Percentiles rank a stretch among this genome's conserved stretches.
These are phyloP conservation scores for Emmonsia crescens DNA, from an alignment of 2,329 filamentous ascomycete species.

Conservation along the genomic window DNA sequence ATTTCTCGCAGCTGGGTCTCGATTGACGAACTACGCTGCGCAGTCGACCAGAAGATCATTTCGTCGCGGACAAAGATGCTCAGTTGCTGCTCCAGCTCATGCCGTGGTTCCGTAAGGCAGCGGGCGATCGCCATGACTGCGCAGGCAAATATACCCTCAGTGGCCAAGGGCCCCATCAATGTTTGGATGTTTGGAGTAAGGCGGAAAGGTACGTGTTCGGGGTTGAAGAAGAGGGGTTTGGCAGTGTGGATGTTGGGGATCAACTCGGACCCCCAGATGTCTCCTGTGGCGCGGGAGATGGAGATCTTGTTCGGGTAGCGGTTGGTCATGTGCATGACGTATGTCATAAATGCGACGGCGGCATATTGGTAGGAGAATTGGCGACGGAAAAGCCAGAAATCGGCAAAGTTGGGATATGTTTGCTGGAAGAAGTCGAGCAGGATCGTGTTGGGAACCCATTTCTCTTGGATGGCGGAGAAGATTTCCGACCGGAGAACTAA, in stretches of 20 bases:
- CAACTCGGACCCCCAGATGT: conserved; percentile 92
- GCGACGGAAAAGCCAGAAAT: conserved; percentile 97
- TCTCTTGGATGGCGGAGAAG: conserved; percentile 88
- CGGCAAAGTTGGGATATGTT: conserved; percentile 76
- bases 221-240: conserved; percentile 87
- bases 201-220: conserved; percentile 92
- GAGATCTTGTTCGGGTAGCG: conserved; percentile 93
- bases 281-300: conserved; percentile 76
- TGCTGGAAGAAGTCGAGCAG: conserved; percentile 81
- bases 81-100: conserved; percentile 87
- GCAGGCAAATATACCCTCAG: conserved; percentile 92
- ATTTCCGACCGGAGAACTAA: conserved; percentile 73
- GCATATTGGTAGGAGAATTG: conserved; percentile 96
- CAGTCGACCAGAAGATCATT: conserved; percentile 94
- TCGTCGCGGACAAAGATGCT: conserved; percentile 94
- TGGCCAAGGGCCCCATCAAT: conserved; percentile 88
- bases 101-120: conserved; percentile 71
- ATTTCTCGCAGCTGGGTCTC: conserved; percentile 64
- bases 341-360: conserved; percentile 94
- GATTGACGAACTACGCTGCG: conserved; percentile 50
- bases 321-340: conserved; percentile 93
- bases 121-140: conserved; percentile 93
- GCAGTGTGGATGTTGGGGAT: conserved; percentile 77
- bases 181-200: conserved; percentile 93
- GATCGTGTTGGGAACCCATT: conserved; percentile 75